These are phyloP conservation scores for Puccinia coronata DNA, from an alignment of 1,284 basidiomycete species.

Conservation along the genomic window DNA sequence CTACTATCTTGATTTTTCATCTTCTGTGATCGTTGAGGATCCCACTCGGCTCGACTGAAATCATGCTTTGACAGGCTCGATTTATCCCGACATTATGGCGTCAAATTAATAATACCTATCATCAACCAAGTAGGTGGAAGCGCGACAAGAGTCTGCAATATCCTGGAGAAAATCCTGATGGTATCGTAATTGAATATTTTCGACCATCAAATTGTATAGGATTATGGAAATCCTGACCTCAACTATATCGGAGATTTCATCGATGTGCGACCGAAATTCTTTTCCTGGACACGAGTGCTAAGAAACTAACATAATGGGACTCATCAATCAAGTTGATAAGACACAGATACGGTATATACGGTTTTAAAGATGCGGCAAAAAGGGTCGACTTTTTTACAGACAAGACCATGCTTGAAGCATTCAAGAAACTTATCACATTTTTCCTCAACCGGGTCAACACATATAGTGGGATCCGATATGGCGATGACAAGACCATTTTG, in stretches of 20 bases:
- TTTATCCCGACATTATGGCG: conserved; percentile 29
- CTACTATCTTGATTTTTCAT: not conserved
- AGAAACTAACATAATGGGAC: not conserved
- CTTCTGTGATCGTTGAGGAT: not conserved
- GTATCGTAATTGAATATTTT: not conserved
- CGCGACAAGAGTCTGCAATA: not conserved
- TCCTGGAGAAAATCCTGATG: not conserved
- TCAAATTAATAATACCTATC: conserved; percentile 45
- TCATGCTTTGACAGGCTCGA: conserved; percentile 1
- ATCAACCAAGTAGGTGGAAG: conserved; percentile 45
- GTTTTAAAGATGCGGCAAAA: conserved; percentile 15
- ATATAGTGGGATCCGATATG: conserved; percentile 35
- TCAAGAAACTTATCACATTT: conserved; percentile 30
- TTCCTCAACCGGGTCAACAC: conserved; percentile 40
- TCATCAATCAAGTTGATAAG: conserved; percentile 31
- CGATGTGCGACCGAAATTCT: conserved; percentile 23
- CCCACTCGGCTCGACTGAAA: not conserved
- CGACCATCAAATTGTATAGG: not conserved
- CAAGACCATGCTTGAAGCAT: conserved; percentile 14
- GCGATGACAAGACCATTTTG: conserved; percentile 44
- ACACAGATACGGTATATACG: conserved; percentile 40
- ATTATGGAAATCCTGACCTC: conserved; percentile 19
- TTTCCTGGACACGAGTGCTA: not conserved
- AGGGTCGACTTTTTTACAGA: conserved; percentile 34
- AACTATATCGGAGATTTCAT: conserved; percentile 34